Base-by-base conservation (phyloP, 495 filamentous ascomycete species). In the Talaromyces liani region DNA sequence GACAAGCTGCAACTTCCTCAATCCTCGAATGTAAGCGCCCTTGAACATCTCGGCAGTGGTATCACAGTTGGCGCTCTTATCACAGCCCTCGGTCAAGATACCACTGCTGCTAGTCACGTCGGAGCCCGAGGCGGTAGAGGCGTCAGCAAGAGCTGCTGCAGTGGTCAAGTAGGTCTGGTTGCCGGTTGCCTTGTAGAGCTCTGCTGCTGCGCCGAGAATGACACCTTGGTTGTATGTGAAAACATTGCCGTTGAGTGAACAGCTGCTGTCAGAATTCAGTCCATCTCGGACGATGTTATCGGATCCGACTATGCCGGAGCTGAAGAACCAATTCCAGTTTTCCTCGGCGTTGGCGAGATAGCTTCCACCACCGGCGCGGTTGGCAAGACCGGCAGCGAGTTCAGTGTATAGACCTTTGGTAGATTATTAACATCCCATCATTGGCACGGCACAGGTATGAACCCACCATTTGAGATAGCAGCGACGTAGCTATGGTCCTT, bases 151-250 rank as follows among this genome's bases (percentile, higher is more conserved):
- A 10, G 36, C 59, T 34, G 59, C 59, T n/a, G 59, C 59, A 20
- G 34, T 39, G 4, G 34, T 27, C 36, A 61, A 27, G 41, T 45
- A 45, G 33, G 9, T 20, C 59, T 18, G 34, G 36, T 61, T 61
- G 59, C 36, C 36, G 22, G 59, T 61, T 6, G 59, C 59, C 14
- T 61, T 61, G 36, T 61, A 62, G 6, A 89, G 75, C 71, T 89
- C 86, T 59, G 85, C 81, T 2, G 89, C 77, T 1, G 77, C 88
- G 31, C 87, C 87, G 16, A 89, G 76, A 58, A 90, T 77, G 24
- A 88, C 87, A 59, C 87, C 88, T 73, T 91, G 87, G 75, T 89
- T 91, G 75, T 91, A 91, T 1, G 84, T 83, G 79, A 81, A 90
- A 5, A 83, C 80, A 3, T 75, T 74, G 58, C 73, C 71, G 45